Evolutionary conservation across 495 filamentous ascomycete species (phyloP).

Genomic region (Neurospora sp.): DNA sequence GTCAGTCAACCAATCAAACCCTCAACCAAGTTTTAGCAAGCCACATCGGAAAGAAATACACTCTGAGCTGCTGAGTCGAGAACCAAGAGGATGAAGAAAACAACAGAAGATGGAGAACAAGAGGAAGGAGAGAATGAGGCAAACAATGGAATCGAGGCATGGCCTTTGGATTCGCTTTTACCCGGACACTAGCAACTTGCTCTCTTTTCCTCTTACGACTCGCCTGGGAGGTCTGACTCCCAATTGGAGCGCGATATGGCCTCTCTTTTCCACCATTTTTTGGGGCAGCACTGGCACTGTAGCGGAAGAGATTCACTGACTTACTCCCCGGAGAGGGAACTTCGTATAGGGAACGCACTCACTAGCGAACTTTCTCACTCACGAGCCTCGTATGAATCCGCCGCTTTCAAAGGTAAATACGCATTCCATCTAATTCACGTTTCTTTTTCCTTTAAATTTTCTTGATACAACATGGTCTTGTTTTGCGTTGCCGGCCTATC

Average conservation of each 20-base stretch:
- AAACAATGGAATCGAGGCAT: not conserved
- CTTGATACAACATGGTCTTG: not conserved
- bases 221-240: not conserved
- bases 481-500: slow-evolving; percentile 2
- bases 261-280: not conserved
- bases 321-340: not conserved
- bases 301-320: not conserved
- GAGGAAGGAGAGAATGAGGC: not conserved
- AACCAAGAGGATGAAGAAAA: not conserved
- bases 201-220: not conserved
- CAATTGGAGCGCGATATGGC: not conserved
- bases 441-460: not conserved
- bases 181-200: not conserved
- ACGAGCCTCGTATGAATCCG: slow-evolving; percentile 38
- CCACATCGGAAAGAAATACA: slow-evolving; percentile 1
- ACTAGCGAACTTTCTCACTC: slow-evolving; percentile 8
- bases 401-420: slow-evolving; percentile 36
- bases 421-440: not conserved
- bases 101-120: not conserved
- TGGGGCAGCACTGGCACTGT: not conserved
- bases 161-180: not conserved
- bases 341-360: slow-evolving; percentile 13
- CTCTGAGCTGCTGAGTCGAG: not conserved
- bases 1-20: slow-evolving; percentile 23
- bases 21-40: slow-evolving; percentile 13